Evolutionary conservation across 139 green algal species (phyloP), one percentile per base, ranked within the genome.

Genomic region (Closterium sp.): DNA sequence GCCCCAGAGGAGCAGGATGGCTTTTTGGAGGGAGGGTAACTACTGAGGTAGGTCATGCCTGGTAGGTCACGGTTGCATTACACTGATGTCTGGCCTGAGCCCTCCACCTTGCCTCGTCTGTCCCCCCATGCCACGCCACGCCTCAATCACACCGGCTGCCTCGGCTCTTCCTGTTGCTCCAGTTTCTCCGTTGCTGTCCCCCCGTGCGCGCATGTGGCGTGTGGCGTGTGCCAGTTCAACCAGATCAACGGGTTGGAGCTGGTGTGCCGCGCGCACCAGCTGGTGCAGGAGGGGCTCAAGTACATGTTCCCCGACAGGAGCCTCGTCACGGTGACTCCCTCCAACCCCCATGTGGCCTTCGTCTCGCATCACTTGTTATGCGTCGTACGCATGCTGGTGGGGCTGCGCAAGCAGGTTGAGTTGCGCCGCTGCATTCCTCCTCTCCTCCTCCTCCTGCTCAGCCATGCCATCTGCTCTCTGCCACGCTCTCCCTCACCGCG

Each of bases 231-330:
- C n/a, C n/a, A 93, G 93, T 95, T 95, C 69, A 96, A 96, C 36
- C 91, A 95, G 7, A 97, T 99, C 91, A 99, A 99, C 90, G 96
- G 94, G 35, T 88, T 99, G 90, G 96, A 99, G 89, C 95, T 99
- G 33, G 97, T 99, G 33, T 99, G 97, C 94, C 94, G 98, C 10
- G 98, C 98, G 34, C 98, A 99, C 91, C 98, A 99, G 94, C 95
- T 99, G 21, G 98, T 99, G 55, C 98, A 98, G 94, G 98, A 99
- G 92, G 98, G 98, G 0, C 93, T 99, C 16, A 99, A 99, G 94
- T 99, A 99, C 96, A 99, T 99, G 98, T 99, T 99, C 85, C 93
- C 95, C 0, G 96, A 97, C 21, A 93, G 94, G 43, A 95, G 87
- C 0, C 93, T 99, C 21, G 98, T 99, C 8, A 99, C 98, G 0